Base-by-base conservation (phyloP, 441 rosid genomes). In the Populus tomentosa region DNA sequence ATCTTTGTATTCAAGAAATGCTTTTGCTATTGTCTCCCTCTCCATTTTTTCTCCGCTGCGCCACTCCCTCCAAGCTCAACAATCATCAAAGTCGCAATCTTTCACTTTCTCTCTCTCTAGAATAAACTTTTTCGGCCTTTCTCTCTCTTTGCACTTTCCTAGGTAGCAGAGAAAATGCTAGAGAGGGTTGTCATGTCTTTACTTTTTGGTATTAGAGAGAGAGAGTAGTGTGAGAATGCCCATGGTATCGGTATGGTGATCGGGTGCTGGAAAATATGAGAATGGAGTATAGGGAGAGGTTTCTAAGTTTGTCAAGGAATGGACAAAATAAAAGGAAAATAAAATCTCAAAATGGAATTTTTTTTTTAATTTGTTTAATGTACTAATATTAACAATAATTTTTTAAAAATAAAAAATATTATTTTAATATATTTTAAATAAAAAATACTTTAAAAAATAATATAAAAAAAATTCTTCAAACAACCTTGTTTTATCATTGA, bases 221-320 rank as follows among this genome's bases (percentile, higher is more conserved):
- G 62, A 78, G 79, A 66, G 82, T 69, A 80, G 83, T 79, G 90
- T 87, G 82, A 78, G 87, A 83, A 82, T 87, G 85, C 79, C 21
- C 70, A 30, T 68, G 72, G 70, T 30, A 76, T 61, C 64, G 69
- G 24, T 65, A 62, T 67, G 32, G 32, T 6, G 46, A 56, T 3
- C 79, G 88, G 91, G 82, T 80, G 85, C 89, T 79, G 59, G 65
- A 33, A 50, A 3, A 77, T 3, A 30, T 30, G 32, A 6, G 68
- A 65, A 64, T 42, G 77, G 77, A 84, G 77, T 35, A 35, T 35
- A 30, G 32, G 7, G 20, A 50, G 56, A 50, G 56, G 7, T 50
- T 50, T 50, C 20, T 50, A 0, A 14, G 7, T 14, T 50, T 50
- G 18, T 50, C 4, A 50, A 50, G 56, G 0, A 50, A 50, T 5